phyloP scores from a whole-genome alignment of 192 early-diverging fungal species.

The Backusella morwellensis region DNA sequence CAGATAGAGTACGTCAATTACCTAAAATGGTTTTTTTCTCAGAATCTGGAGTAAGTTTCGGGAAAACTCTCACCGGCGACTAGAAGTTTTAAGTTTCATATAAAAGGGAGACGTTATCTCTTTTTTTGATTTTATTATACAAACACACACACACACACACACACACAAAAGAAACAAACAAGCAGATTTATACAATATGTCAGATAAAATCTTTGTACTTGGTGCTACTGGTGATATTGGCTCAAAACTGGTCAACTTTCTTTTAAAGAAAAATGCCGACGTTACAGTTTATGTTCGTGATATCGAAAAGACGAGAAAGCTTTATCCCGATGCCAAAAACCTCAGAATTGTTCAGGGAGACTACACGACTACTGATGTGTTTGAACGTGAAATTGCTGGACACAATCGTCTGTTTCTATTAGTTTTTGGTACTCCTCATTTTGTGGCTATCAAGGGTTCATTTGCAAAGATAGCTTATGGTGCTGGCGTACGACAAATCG shows the following conservation, averaged over 20 bases:
- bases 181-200: neutral
- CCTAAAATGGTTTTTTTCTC: too few species aligned
- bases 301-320: neutral
- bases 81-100: too few species aligned
- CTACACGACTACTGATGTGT: neutral
- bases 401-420: slow-evolving; percentile 20
- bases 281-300: slow-evolving; percentile 11
- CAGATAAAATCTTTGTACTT: slow-evolving; percentile 19
- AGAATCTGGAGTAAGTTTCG: too few species aligned
- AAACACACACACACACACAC: too few species aligned
- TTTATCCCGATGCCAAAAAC: neutral
- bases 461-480: slow-evolving; percentile 13
- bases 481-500: slow-evolving; percentile 27
- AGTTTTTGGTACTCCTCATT: neutral
- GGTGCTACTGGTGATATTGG: slow-evolving; percentile 29
- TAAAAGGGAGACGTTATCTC: too few species aligned
- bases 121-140: too few species aligned
- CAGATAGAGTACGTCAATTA: too few species aligned
- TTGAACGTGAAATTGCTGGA: slow-evolving; percentile 11
- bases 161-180: too few species aligned
- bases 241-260: neutral
- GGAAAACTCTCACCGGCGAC: too few species aligned
- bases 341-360: slow-evolving; percentile 17
- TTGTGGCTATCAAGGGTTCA: neutral
- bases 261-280: slow-evolving; percentile 5